Conservation (phyloP, 1,284 basidiomycete species). For the Ustilago sp. region DNA sequence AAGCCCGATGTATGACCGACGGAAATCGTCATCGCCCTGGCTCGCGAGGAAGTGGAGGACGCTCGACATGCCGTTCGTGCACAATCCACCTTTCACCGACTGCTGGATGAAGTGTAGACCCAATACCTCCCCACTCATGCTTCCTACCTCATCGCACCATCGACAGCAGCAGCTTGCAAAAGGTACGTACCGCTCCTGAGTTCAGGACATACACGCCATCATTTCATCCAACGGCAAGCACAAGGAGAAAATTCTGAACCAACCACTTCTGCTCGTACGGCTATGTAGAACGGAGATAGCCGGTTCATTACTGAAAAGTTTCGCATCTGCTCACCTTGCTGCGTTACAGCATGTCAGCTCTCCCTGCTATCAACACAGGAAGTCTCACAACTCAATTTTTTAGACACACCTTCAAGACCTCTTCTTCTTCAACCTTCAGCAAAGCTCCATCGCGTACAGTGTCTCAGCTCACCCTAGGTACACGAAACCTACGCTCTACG, state of each 20-base stretch:
- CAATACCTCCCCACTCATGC: background rate
- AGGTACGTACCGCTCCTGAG: background rate
- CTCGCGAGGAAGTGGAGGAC: background rate
- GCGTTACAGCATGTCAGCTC: conserved; percentile 33
- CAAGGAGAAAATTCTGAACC: background rate
- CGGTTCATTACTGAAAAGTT: conserved; percentile 16
- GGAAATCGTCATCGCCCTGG: no score
- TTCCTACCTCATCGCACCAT: background rate
- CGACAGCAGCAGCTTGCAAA: background rate
- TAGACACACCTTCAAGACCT: background rate
- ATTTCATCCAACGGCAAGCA: background rate
- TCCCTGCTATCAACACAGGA: background rate
- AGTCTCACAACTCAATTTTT: conserved; percentile 1
- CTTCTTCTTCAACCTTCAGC: background rate
- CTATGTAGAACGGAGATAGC: conserved; percentile 43
- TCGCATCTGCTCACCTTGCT: background rate
- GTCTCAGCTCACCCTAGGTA: background rate
- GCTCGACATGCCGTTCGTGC: conserved; percentile 16
- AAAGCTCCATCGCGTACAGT: conserved; percentile 6
- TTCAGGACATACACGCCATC: background rate
- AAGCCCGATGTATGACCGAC: no score
- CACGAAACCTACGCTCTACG: background rate
- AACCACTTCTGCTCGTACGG: conserved; percentile 11
- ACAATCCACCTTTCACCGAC: background rate
- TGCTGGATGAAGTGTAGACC: background rate